Base-by-base conservation (phyloP, 164 flowering plant species). In the Platanus orientalis region DNA sequence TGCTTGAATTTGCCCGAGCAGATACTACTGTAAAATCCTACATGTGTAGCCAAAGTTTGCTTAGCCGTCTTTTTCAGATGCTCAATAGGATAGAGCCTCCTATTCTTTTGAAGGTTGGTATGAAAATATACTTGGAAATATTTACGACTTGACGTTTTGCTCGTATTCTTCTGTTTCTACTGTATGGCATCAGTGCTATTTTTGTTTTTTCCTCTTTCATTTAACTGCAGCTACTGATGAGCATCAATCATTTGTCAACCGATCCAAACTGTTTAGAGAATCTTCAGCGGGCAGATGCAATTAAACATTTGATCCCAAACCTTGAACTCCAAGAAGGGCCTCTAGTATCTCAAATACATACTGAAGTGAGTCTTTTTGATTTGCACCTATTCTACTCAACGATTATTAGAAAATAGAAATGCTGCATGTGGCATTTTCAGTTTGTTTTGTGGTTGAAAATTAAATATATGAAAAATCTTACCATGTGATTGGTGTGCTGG, bases 251-350 rank as follows among this genome's bases (percentile, higher is more conserved):
- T 80, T 82, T 92, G 73, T 95, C 99, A 57, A 87, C 89, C n/a
- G 97, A 95, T 59, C 97, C 97, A 62, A 90, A 92, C 71, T 95
- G 97, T 76, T 76, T 95, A 72, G 99, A 95, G 67, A 84, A 78
- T 78, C 97, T 95, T 73, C 99, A 92, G 76, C 86, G 92, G 16
- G 97, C 99, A 24, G 96, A 95, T 76, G 99, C 96, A 57, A 89
- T 95, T 64, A 95, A 88, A 69, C 83, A 87, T 78, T 78, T 95
- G 83, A 95, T 95, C 39, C 97, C 97, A 26, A 95, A 95, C 71
- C 99, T 95, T 76, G 97, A 95, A 69, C 88, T 92, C 62, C 85
- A 82, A 75, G 99, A 92, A 61, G 97, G 96, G 50, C 78, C 84
- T 67, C 94, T 92, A 59, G 80, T 95, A 55, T 77, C 81, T 62